Evolutionary conservation across 2,329 filamentous ascomycete species (phyloP), one percentile per base, ranked within the genome.

Genomic region (Cordyceps sp.): DNA sequence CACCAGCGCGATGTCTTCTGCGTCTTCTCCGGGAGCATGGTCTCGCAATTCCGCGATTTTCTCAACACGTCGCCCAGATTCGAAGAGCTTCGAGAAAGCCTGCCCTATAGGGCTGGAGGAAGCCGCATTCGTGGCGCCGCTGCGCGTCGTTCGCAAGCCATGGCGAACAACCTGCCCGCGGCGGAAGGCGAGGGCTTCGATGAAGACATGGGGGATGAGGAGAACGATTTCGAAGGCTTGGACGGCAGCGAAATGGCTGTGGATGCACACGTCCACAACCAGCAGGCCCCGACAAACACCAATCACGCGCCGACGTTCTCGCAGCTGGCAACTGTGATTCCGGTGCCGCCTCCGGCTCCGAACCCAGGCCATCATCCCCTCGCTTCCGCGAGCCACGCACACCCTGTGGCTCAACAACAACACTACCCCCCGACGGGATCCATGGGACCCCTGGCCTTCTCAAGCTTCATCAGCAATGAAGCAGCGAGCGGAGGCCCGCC

Each of bases 1-100:
- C 85, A 94, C 48, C 90, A 98, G 53, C 75, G 90, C 39, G 78
- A 88, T 32, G 84, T 96, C 7, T 98, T 98, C 51, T 98, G 90
- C 48, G 90, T 98, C 33, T 98, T 98, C 54, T 94, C 86, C 2
- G 88, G 90, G 6, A 68, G 72, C 18, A 86, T 86, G 34, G 88
- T 98, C 2, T 62, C 63, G 26, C 70, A 72, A 26, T 70, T 98
- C 18, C 78, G 88, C 26, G 68, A 77, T 19, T 81, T 85, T 48
- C 65, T 98, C 25, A 92, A 85, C 41, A 59, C 52, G 1, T 56
- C 60, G 10, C 50, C 55, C 1, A 53, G 58, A 22, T 72, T 69
- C 33, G 57, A 61, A 26, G 54, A 58, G 4, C 43, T 61, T 7
- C 57, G 59, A 20, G 54, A 61, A 6, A 46, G 39, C 16, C 36